Evolutionary conservation across 331 rosid genomes (phyloP).

Genomic region (Malus hybrid): DNA sequence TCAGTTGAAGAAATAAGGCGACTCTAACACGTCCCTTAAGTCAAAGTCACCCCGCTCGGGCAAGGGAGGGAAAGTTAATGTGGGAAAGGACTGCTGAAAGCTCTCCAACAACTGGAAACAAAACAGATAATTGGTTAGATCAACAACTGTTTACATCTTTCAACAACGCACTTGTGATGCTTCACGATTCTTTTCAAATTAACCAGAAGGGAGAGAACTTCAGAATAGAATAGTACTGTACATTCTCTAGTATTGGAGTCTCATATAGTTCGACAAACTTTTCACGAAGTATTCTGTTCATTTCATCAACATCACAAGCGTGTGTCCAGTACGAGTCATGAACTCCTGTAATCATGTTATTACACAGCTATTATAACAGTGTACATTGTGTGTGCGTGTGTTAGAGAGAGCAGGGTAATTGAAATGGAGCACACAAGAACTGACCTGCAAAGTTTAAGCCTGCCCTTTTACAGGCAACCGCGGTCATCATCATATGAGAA

Average conservation of each 20-base stretch:
- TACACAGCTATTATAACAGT: not conserved
- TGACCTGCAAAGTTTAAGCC: constrained; percentile 87
- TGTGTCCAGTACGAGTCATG: constrained; percentile 99
- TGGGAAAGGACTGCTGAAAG: constrained; percentile 69
- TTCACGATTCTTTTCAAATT: not conserved
- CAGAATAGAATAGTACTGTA: constrained; percentile 22
- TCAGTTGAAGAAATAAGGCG: constrained; percentile 92
- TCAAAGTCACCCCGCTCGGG: constrained; percentile 89
- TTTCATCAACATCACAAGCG: constrained; percentile 81
- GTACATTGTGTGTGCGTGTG: not conserved
- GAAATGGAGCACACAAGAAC: constrained; percentile 1
- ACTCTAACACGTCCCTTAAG: constrained; percentile 59
- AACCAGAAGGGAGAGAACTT: constrained; percentile 1
- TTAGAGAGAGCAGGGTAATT: not conserved
- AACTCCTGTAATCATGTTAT: constrained; percentile 57
- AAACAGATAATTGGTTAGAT: constrained; percentile 10
- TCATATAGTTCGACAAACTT: constrained; percentile 85
- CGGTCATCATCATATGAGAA: constrained; percentile 99
- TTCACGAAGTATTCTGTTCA: constrained; percentile 72
- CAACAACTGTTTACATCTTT: not conserved
- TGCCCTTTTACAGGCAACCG: constrained; percentile 68
- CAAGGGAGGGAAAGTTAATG: constrained; percentile 57
- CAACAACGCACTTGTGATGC: not conserved
- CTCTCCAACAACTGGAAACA: constrained; percentile 57
- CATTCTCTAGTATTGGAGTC: constrained; percentile 77